A percentile compares a stretch with the other conserved stretches of the same genome.
phyloP scores from a whole-genome alignment of 129 eudicot species.

The Oenanthe sinensis region DNA sequence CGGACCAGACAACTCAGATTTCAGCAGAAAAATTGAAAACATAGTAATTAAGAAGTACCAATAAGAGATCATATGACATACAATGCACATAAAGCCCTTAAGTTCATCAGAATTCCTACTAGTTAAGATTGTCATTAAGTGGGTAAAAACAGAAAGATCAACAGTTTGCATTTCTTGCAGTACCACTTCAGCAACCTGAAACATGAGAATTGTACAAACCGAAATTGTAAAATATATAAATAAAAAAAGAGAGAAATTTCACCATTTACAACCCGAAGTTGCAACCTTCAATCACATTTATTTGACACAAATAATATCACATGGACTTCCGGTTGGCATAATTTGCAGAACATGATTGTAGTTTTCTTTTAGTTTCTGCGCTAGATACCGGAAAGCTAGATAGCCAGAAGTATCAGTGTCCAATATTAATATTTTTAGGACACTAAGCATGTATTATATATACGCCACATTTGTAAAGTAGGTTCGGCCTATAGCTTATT shows the following conservation, averaged over 20 bases:
- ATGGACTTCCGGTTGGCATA: neutral
- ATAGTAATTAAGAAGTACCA: neutral
- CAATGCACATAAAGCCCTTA: slow-evolving; percentile 85
- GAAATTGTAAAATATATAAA: neutral
- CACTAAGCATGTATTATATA: no score
- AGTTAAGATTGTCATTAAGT: slow-evolving; percentile 67
- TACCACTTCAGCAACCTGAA: slow-evolving; percentile 88
- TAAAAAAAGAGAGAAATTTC: neutral
- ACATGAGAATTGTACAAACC: slow-evolving; percentile 14
- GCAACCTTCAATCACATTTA: neutral
- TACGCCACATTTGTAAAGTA: no score
- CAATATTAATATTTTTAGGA: no score
- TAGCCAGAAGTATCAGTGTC: no score
- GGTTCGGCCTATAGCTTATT: no score
- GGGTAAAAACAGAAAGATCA: slow-evolving; percentile 57
- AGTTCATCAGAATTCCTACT: slow-evolving; percentile 41
- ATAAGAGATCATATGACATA: slow-evolving; percentile 23
- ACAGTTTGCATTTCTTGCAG: slow-evolving; percentile 51
- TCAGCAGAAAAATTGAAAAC: slow-evolving; percentile 4
- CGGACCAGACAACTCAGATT: neutral
- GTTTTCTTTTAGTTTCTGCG: no score
- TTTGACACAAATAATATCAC: neutral
- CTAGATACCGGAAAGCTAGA: no score
- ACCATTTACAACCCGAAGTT: neutral
- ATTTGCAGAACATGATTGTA: no score